Conservation (phyloP, 2,329 filamentous ascomycete species). For the Pyrenophora graminea region DNA sequence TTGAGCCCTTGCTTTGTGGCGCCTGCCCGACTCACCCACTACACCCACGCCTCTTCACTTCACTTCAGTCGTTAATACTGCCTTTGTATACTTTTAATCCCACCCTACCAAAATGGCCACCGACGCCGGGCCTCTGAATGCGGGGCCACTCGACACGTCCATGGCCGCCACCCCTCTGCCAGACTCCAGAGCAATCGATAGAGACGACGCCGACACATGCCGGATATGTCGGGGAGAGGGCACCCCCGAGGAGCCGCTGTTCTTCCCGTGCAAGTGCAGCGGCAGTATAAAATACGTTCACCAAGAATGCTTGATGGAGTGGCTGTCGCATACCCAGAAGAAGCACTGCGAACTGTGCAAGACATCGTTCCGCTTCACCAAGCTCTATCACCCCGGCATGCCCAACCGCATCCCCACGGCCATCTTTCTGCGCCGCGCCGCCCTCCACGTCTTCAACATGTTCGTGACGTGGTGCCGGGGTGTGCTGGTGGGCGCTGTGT, state of each 20-base stretch:
- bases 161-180: conserved; percentile 22
- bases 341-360: conserved; percentile 99
- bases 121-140: conserved; percentile 1
- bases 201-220: conserved; percentile 77
- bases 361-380: conserved; percentile 96
- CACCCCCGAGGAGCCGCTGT: conserved; percentile 80
- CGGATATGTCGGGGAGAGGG: conserved; percentile 94
- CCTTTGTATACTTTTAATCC: conserved; percentile 2
- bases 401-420: conserved; percentile 78
- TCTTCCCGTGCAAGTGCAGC: conserved; percentile 98
- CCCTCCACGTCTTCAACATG: conserved; percentile 72
- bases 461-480: conserved; percentile 78
- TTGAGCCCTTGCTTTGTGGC: conserved; percentile 28
- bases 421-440: conserved; percentile 79
- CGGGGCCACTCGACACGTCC: conserved; percentile 4
- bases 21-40: conserved; percentile 18
- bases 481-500: conserved; percentile 78
- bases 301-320: conserved; percentile 97
- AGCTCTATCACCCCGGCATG: conserved; percentile 95
- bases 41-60: neutral
- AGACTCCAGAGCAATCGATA: conserved; percentile 39
- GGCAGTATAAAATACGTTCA: conserved; percentile 99
- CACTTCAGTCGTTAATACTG: conserved; percentile 1
- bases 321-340: conserved; percentile 98
- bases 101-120: conserved; percentile 26